phyloP scores from a whole-genome alignment of 2,329 filamentous ascomycete genomes.

The Endothia cerciana region DNA sequence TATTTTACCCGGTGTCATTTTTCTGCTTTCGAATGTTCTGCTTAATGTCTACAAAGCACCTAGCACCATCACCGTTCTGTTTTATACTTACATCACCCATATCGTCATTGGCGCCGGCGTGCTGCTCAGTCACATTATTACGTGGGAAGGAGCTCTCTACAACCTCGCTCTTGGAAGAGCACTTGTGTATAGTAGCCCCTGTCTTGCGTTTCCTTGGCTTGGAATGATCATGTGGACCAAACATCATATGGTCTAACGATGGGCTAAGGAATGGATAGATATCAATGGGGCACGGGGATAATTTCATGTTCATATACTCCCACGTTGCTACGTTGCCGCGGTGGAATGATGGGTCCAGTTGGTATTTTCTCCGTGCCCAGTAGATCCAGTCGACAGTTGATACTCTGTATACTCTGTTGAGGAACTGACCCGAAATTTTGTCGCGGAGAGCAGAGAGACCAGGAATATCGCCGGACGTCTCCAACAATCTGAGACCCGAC shows the following conservation, averaged over 20 bases:
- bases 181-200: slow-evolving; percentile 21
- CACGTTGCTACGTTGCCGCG: background rate
- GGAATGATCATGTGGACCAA: background rate
- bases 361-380: background rate
- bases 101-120: slow-evolving; percentile 19
- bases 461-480: background rate
- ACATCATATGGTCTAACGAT: background rate
- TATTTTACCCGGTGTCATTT: background rate
- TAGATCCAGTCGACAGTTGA: background rate
- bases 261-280: background rate
- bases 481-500: background rate
- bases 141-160: background rate
- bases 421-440: background rate
- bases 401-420: background rate
- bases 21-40: slow-evolving; percentile 6
- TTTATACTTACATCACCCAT: background rate
- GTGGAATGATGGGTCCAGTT: background rate
- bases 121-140: slow-evolving; percentile 7
- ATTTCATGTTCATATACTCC: slow-evolving; percentile 7
- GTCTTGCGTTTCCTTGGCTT: background rate
- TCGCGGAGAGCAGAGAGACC: background rate
- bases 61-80: slow-evolving; percentile 12
- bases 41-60: slow-evolving; percentile 19
- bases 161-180: slow-evolving; percentile 1
- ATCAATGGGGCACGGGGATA: slow-evolving; percentile 12